Percentiles rank a stretch among this genome's conserved stretches.
Evolutionary conservation across 2,329 filamentous ascomycete species (phyloP).

Genomic region (Aurifilum marmelostoma): DNA sequence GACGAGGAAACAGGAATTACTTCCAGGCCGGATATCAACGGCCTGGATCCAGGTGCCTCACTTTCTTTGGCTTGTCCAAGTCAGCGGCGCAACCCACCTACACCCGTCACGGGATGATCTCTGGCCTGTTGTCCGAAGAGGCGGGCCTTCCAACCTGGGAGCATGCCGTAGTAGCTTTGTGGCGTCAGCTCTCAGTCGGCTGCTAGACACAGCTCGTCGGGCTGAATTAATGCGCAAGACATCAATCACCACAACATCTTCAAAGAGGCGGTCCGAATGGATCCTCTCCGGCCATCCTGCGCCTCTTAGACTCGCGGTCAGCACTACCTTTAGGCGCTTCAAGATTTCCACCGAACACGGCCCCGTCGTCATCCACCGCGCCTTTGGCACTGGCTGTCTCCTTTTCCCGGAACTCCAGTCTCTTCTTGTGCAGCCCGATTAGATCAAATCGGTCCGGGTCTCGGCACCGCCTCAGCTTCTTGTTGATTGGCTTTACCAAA

Average conservation of each 20-base stretch:
- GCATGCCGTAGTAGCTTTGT: not conserved
- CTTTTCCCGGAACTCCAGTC: conserved; percentile 55
- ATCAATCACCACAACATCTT: conserved; percentile 1
- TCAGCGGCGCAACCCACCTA: not conserved
- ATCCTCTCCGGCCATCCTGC: conserved; percentile 50
- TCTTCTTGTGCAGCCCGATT: conserved; percentile 67
- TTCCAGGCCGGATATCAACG: not conserved
- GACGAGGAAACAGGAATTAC: not conserved
- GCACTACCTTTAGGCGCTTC: conserved; percentile 32
- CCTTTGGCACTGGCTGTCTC: conserved; percentile 39
- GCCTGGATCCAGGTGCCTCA: not conserved
- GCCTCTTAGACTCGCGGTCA: conserved; percentile 48
- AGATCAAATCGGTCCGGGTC: conserved; percentile 76
- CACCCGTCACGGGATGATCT: not conserved
- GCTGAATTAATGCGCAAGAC: not conserved
- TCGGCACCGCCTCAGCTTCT: conserved; percentile 72
- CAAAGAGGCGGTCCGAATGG: conserved; percentile 51
- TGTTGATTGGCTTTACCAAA: conserved; percentile 61
- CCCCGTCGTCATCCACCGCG: conserved; percentile 43
- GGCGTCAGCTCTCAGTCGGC: not conserved
- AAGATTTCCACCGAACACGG: conserved; percentile 49
- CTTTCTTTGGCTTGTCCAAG: not conserved
- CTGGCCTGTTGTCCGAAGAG: not conserved
- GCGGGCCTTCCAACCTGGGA: not conserved
- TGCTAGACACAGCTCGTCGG: not conserved